phyloP scores from a whole-genome alignment of 345 rosid genomes.

The Eucalyptus viminalis region DNA sequence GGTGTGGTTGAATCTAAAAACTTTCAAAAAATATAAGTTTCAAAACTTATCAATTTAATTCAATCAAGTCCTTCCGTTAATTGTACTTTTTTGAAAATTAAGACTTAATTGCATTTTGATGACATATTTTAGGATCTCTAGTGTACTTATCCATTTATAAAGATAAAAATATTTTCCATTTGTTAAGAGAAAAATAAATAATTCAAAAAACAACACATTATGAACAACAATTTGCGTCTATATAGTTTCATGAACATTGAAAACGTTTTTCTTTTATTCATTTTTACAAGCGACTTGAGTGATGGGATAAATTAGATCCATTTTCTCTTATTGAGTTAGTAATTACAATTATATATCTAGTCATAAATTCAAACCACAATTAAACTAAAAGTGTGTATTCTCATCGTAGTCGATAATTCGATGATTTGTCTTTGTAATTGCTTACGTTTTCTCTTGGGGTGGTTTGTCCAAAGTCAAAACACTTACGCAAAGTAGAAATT shows the following conservation, averaged over 20 bases:
- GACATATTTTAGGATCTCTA: neutral
- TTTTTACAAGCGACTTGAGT: neutral
- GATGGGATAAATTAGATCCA: no score
- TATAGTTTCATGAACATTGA: neutral
- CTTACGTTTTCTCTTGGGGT: neutral
- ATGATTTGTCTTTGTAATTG: neutral
- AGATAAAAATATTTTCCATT: no score
- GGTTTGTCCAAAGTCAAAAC: neutral
- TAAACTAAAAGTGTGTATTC: neutral
- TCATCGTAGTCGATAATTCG: neutral
- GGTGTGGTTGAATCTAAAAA: rapidly evolving
- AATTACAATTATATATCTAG: neutral
- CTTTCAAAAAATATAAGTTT: rapidly evolving
- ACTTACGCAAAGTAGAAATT: neutral
- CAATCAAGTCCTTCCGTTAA: rapidly evolving
- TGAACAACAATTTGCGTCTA: rapidly evolving
- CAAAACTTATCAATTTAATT: no score
- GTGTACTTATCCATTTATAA: no score
- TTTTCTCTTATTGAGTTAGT: neutral
- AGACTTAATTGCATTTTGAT: neutral
- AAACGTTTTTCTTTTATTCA: neutral
- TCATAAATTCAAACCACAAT: neutral
- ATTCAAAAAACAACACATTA: no score
- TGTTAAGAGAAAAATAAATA: rapidly evolving
- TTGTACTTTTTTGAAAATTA: rapidly evolving